phyloP scores from a whole-genome alignment of 495 filamentous ascomycete genomes.

The Collariella sp. region DNA sequence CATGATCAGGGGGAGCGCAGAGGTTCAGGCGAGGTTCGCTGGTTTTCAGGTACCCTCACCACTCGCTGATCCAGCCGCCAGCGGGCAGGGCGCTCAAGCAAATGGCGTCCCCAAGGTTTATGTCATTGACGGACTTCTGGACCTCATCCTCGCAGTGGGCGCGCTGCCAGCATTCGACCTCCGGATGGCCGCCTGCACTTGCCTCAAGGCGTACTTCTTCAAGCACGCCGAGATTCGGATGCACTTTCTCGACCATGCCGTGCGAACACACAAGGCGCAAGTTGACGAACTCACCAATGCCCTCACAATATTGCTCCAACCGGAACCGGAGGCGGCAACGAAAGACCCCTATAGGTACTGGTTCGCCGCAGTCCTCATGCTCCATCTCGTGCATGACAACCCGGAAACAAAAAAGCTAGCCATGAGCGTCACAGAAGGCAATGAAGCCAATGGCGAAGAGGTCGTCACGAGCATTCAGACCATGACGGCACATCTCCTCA shows the following conservation, averaged over 20 bases:
- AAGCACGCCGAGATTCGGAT: constrained; percentile 67
- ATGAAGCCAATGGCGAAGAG: constrained; percentile 85
- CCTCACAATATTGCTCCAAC: constrained; percentile 66
- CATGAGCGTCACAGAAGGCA: constrained; percentile 78
- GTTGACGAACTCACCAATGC: constrained; percentile 86
- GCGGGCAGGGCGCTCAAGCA: constrained; percentile 34
- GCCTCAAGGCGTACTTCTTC: constrained; percentile 85
- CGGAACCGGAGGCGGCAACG: constrained; percentile 47
- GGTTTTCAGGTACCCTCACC: constrained; percentile 62
- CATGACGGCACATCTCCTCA: constrained; percentile 70
- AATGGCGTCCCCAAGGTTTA: constrained; percentile 57
- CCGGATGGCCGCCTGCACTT: constrained; percentile 76
- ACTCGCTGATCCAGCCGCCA: constrained; percentile 35
- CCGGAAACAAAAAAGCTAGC: constrained; percentile 68
- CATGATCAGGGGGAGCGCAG: constrained; percentile 72
- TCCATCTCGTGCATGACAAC: constrained; percentile 83
- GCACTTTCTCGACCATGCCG: constrained; percentile 82
- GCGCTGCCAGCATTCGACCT: constrained; percentile 63
- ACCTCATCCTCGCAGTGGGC: constrained; percentile 64
- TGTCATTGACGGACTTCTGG: constrained; percentile 90
- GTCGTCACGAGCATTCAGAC: constrained; percentile 90
- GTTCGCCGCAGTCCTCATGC: constrained; percentile 84
- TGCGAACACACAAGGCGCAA: constrained; percentile 73
- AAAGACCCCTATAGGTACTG: constrained; percentile 82
- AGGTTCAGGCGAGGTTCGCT: constrained; percentile 79